phyloP scores from a whole-genome alignment of 2,329 filamentous ascomycete species.

The Clarireedia paspali region DNA sequence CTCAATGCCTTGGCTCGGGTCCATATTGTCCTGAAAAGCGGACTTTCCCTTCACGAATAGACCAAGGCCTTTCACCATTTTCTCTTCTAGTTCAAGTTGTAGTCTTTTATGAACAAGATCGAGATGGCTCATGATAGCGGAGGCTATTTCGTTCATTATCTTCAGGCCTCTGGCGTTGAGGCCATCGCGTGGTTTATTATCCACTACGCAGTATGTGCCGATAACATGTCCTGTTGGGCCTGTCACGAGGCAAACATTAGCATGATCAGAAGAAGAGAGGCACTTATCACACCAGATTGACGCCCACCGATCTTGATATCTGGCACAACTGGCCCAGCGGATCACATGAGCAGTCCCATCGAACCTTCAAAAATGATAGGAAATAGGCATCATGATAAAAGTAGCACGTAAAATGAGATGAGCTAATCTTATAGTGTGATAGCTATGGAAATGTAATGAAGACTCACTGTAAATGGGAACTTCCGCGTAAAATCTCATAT shows the following conservation, averaged over 20 bases:
- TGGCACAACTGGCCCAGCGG: too few relatives aligned
- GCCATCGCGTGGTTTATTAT: constrained; percentile 43
- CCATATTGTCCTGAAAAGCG: constrained; percentile 11
- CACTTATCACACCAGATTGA: neutral
- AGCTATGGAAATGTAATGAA: neutral
- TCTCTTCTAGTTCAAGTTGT: constrained; percentile 42
- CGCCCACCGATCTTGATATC: too few relatives aligned
- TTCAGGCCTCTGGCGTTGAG: constrained; percentile 39
- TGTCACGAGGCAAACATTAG: neutral
- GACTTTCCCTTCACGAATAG: constrained; percentile 44
- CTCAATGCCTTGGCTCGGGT: constrained; percentile 3
- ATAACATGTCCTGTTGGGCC: constrained; percentile 35
- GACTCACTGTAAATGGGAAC: constrained; percentile 18
- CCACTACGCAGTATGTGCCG: constrained; percentile 52
- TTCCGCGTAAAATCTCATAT: constrained; percentile 23
- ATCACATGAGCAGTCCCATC: too few relatives aligned
- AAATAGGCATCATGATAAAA: too few relatives aligned
- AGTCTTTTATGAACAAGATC: constrained; percentile 45
- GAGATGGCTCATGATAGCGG: constrained; percentile 51
- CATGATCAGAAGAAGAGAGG: neutral
- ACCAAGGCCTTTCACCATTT: constrained; percentile 45
- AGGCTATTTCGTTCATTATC: constrained; percentile 48
- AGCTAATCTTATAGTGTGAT: too few relatives aligned
- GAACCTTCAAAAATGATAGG: too few relatives aligned
- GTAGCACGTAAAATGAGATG: neutral